phyloP scores from a whole-genome alignment of 257 asterid species.

The Cruciata laevipes region DNA sequence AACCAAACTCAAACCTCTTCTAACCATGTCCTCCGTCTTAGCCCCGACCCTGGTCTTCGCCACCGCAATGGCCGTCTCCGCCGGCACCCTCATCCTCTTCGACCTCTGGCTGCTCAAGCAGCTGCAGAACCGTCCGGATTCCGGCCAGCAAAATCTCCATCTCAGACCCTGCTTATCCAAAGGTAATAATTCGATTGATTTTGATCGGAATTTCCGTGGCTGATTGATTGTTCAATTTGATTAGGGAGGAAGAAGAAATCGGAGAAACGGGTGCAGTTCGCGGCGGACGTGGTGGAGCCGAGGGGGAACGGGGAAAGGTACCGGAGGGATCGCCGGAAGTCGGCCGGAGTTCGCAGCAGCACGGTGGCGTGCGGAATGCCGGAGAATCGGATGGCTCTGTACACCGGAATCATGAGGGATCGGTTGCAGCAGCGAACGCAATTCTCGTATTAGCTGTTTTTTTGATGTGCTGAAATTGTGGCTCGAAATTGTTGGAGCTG shows the following conservation, averaged over 20 bases:
- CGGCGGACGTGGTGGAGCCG: constrained; percentile 65
- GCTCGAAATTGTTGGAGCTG: not conserved
- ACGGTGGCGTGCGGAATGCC: constrained; percentile 46
- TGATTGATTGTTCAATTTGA: not conserved
- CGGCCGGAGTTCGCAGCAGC: constrained; percentile 3
- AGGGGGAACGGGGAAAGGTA: constrained; percentile 43
- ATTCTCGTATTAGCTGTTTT: constrained; percentile 32
- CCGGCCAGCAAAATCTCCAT: constrained; percentile 4
- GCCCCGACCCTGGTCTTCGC: constrained; percentile 66
- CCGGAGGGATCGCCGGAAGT: constrained; percentile 28
- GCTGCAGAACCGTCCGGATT: not conserved
- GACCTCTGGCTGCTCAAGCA: constrained; percentile 46
- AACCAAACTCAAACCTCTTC: not conserved
- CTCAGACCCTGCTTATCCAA: constrained; percentile 57
- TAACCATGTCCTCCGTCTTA: constrained; percentile 33
- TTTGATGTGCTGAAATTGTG: not conserved
- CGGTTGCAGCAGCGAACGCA: constrained; percentile 43
- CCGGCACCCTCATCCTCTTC: constrained; percentile 53
- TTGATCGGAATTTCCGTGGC: not conserved
- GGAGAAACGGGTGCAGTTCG: constrained; percentile 52
- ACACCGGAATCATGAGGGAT: constrained; percentile 56
- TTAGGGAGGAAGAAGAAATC: constrained; percentile 29
- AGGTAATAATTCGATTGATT: constrained; percentile 27
- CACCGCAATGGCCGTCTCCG: constrained; percentile 85
- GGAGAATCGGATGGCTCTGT: constrained; percentile 55